Evolutionary conservation across 306 rosid species (phyloP).

Genomic region (Rosa lucieae): DNA sequence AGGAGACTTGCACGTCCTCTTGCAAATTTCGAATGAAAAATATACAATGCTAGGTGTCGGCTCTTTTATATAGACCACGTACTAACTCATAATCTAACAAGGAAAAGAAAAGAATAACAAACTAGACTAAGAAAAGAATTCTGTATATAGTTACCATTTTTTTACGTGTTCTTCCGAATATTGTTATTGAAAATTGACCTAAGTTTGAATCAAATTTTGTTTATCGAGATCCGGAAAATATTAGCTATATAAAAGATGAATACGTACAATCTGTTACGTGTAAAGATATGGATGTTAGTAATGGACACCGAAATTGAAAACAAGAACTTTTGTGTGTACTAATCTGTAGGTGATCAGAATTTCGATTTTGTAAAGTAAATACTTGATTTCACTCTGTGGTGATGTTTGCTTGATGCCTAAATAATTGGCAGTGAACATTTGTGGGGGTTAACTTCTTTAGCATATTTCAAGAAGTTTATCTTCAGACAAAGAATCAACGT

Average conservation of each 20-base stretch:
- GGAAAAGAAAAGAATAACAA: too few relatives aligned
- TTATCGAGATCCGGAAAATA: neutral
- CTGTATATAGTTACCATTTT: too few relatives aligned
- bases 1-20: too few relatives aligned
- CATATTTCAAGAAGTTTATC: constrained; percentile 91
- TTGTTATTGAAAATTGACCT: neutral
- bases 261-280: neutral
- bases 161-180: too few relatives aligned
- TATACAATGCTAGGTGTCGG: too few relatives aligned
- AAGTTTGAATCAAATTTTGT: neutral
- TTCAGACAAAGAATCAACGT: constrained; percentile 78
- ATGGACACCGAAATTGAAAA: neutral
- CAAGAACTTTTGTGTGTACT: neutral
- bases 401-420: neutral
- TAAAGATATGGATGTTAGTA: neutral
- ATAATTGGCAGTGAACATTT: constrained; percentile 76
- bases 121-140: too few relatives aligned
- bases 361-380: neutral
- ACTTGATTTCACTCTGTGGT: neutral
- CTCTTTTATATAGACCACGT: too few relatives aligned
- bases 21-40: too few relatives aligned
- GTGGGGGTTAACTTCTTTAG: constrained; percentile 87
- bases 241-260: too few relatives aligned
- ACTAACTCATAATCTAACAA: too few relatives aligned
- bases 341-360: neutral